A percentile compares a stretch with the other conserved stretches of the same genome.
phyloP scores from a whole-genome alignment of 495 filamentous ascomycete species.

The Physcia stellaris region DNA sequence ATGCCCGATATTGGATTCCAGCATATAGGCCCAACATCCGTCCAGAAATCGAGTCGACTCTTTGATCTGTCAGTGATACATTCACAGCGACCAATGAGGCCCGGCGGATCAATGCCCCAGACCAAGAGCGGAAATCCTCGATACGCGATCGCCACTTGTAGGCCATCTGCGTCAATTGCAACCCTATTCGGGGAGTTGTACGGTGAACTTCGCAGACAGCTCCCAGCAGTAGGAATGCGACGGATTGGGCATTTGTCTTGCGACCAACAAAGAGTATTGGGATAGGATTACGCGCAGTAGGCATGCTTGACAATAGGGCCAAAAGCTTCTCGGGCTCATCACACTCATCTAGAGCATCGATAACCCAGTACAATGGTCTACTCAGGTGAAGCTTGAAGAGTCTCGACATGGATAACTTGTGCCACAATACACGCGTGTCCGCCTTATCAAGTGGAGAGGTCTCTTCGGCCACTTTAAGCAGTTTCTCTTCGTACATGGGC shows the following conservation, averaged over 20 bases:
- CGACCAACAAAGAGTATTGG: constrained; percentile 23
- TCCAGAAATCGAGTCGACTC: too few species aligned
- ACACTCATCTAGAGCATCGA: constrained; percentile 30
- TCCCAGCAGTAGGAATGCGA: too few species aligned
- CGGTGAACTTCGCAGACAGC: background rate
- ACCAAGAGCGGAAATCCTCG: constrained; percentile 11
- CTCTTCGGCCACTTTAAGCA: constrained; percentile 16
- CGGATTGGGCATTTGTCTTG: constrained; percentile 6
- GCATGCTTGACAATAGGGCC: constrained; percentile 16
- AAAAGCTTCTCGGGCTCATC: constrained; percentile 9
- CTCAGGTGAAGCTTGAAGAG: constrained; percentile 14
- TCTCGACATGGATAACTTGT: constrained; percentile 21
- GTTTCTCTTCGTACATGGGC: constrained; percentile 2
- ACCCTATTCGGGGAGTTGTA: constrained; percentile 5
- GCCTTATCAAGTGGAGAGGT: constrained; percentile 14
- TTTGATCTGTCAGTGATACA: too few species aligned
- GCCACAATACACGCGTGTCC: constrained; percentile 22
- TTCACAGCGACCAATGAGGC: constrained; percentile 8
- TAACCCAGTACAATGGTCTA: constrained; percentile 21
- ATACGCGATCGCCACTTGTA: constrained; percentile 11
- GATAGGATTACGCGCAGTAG: constrained; percentile 13
- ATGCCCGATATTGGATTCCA: constrained; percentile 16
- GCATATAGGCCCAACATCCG: constrained; percentile 5
- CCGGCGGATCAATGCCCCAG: constrained; percentile 4
- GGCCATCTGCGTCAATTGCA: constrained; percentile 9